phyloP scores from a whole-genome alignment of 2,329 filamentous ascomycete genomes.

The Phaeomoniella chlamydospora region DNA sequence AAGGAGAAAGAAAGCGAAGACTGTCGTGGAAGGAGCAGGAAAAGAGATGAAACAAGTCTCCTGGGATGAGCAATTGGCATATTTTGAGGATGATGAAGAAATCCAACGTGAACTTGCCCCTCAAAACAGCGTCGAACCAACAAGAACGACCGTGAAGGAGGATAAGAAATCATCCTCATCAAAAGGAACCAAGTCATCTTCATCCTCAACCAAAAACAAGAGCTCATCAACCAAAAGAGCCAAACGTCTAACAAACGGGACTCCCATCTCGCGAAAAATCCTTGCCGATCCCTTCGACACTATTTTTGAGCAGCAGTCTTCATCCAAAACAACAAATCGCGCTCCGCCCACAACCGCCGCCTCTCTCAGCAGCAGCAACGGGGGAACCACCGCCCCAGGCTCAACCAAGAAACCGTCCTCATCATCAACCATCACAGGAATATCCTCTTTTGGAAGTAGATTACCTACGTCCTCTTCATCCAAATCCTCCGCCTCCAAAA shows the following conservation, averaged over 20 bases:
- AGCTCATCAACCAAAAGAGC: not conserved
- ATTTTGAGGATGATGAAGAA: not conserved
- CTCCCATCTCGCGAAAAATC: not conserved
- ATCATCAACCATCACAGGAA: too few species aligned
- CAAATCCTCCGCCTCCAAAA: too few species aligned
- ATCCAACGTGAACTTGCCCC: not conserved
- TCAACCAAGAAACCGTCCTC: too few species aligned
- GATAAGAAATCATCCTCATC: not conserved
- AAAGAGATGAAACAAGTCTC: conserved; percentile 1
- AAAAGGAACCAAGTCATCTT: not conserved
- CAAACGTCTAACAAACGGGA: not conserved
- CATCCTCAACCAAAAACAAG: not conserved
- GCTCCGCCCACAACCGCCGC: too few species aligned
- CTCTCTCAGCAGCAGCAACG: too few species aligned
- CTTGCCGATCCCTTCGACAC: not conserved
- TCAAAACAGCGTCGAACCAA: not conserved
- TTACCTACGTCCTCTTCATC: too few species aligned
- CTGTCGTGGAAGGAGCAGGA: not conserved
- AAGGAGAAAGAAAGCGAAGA: not conserved
- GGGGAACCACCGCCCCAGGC: too few species aligned
- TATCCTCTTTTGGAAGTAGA: too few species aligned
- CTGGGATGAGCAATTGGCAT: not conserved
- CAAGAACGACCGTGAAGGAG: not conserved
- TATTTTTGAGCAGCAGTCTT: too few species aligned
- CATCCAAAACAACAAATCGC: too few species aligned